Conservation (phyloP, 2,329 filamentous ascomycete genomes). For the Bisporella sp. region DNA sequence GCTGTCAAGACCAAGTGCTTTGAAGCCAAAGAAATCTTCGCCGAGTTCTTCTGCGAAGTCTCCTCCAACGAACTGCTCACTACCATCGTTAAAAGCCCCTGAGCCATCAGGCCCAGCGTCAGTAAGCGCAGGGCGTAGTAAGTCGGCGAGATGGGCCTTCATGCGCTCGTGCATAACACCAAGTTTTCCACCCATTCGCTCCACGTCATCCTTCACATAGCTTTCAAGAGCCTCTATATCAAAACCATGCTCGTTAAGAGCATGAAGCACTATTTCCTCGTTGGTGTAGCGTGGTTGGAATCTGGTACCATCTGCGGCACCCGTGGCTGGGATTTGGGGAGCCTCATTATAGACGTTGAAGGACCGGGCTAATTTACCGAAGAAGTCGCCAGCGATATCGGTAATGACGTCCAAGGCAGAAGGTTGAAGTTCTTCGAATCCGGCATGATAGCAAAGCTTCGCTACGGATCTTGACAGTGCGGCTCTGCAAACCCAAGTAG, state of each 20-base stretch:
- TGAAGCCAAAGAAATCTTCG: constrained; percentile 99
- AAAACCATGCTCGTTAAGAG: constrained; percentile 75
- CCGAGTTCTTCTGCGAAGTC: constrained; percentile 97
- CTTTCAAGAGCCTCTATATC: constrained; percentile 74
- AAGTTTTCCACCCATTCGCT: constrained; percentile 74
- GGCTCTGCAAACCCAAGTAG: constrained; percentile 71
- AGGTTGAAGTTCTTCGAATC: constrained; percentile 95
- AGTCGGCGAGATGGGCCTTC: constrained; percentile 86
- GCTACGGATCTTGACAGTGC: constrained; percentile 86
- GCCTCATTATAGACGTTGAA: constrained; percentile 79
- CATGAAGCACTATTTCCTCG: constrained; percentile 84
- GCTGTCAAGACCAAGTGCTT: constrained; percentile 83
- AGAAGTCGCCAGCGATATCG: constrained; percentile 83
- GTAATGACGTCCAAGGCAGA: constrained; percentile 87
- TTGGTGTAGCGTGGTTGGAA: constrained; percentile 66
- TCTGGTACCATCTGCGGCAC: constrained; percentile 28
- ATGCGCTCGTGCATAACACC: constrained; percentile 86
- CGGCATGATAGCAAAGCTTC: constrained; percentile 92
- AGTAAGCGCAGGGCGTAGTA: constrained; percentile 80
- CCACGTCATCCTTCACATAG: constrained; percentile 91
- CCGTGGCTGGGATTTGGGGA: constrained; percentile 60
- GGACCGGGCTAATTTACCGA: constrained; percentile 72
- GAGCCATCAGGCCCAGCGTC: constrained; percentile 78
- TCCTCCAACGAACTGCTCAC: constrained; percentile 91
- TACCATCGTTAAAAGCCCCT: constrained; percentile 90